Evolutionary conservation across 2,329 filamentous ascomycete species (phyloP), one percentile per base, ranked within the genome.

Genomic region (Drechslera avenae): DNA sequence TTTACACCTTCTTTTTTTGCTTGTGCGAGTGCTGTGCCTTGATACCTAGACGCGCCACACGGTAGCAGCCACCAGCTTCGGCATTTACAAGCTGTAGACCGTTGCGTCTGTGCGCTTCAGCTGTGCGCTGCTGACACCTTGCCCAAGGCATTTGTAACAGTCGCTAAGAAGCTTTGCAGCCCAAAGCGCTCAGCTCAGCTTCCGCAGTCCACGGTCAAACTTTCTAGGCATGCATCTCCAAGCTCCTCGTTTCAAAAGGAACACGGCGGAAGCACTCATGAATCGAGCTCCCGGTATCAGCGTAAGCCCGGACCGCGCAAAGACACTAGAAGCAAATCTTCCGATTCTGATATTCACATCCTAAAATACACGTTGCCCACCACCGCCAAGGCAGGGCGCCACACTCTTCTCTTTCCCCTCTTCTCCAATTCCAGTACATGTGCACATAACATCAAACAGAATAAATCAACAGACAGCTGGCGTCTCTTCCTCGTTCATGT

Each of bases 401-500:
- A 16, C n/a, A 19, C 14, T 10, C 26, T 33, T 23, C 18, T 36
- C 32, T 28, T 40, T 39, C 42, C 37, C 8, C 21, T 43, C 36
- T 16, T 40, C 47, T 18, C 34, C 33, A 39, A 50, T 40, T 35
- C 47, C 47, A 50, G 21, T 50, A 46, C 13, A 28, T 28, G 19
- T 50, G 54, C 48, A 39, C 39, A 19, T 34, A 40, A 44, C 46
- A 41, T 41, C 37, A 49, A 45, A 50, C 17, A 30, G 41, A 57
- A 37, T 37, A 50, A 28, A 52, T 49, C 32, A 46, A 55, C 48
- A 33, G 26, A 50, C 12, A 39, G n/a, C n/a, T 35, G 6, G 16
- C 32, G 39, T 45, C 45, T 49, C 30, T 35, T 40, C 37, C 39
- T 41, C 42, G 33, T 51, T 41, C 46, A 14, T 14, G 39, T 26